A percentile compares a stretch with the other conserved stretches of the same genome.
Evolutionary conservation across 164 flowering plant species (phyloP).

Genomic region (Liquidambar formosana): DNA sequence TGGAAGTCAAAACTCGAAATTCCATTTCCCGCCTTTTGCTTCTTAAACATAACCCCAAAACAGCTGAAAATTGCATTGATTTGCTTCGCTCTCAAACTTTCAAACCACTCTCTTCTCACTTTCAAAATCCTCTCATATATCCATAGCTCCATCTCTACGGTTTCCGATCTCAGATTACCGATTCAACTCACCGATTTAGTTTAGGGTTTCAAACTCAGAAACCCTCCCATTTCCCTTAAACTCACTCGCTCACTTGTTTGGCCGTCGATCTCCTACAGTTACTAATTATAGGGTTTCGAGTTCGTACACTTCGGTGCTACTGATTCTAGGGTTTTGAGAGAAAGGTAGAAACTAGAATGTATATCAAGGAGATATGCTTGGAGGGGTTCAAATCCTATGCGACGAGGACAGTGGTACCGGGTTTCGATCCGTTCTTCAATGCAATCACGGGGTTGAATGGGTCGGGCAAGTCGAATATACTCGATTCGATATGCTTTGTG

Average conservation of each 20-base stretch:
- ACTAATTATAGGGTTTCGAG: constrained; percentile 7
- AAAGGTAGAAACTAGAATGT: constrained; percentile 38
- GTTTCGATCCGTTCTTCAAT: constrained; percentile 91
- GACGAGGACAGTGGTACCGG: constrained; percentile 87
- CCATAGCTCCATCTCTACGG: too few species aligned
- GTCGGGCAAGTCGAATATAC: constrained; percentile 95
- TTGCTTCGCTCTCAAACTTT: too few species aligned
- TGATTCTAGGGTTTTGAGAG: constrained; percentile 1
- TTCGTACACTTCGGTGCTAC: not conserved
- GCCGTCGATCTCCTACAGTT: too few species aligned
- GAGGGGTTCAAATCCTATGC: constrained; percentile 99
- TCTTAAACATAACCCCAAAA: too few species aligned
- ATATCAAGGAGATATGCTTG: constrained; percentile 80
- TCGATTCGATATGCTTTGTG: constrained; percentile 95
- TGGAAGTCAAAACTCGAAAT: too few species aligned
- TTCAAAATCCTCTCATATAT: too few species aligned
- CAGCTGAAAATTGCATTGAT: too few species aligned
- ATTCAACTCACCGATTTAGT: too few species aligned
- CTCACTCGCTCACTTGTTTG: too few species aligned
- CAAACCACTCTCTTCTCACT: too few species aligned
- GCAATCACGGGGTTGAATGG: constrained; percentile 98
- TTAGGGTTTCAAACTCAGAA: not conserved
- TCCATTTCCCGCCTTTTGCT: too few species aligned
- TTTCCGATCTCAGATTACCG: too few species aligned
- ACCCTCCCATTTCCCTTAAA: not conserved